Conservation (phyloP, 2,329 filamentous ascomycete species). For the Talaromyces amestolkiae region DNA sequence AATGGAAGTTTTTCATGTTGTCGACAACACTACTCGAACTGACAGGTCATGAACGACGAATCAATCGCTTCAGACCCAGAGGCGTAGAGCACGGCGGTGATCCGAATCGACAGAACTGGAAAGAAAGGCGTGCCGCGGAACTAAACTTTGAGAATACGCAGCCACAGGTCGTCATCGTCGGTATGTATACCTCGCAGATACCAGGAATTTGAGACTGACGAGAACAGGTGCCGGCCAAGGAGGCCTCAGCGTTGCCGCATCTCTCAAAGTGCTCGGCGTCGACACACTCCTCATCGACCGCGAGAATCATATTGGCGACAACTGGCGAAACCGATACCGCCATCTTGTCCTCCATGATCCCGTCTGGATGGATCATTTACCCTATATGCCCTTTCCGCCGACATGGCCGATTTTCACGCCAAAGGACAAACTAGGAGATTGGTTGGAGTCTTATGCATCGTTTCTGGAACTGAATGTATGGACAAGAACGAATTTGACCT, state of each 20-base stretch:
- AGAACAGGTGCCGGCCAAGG: constrained; percentile 57
- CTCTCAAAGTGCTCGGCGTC: constrained; percentile 59
- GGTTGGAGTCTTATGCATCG: constrained; percentile 64
- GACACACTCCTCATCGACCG: constrained; percentile 58
- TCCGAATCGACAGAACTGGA: constrained; percentile 58
- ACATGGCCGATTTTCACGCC: constrained; percentile 69
- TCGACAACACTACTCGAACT: constrained; percentile 60
- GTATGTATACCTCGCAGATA: constrained; percentile 39
- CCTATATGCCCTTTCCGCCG: constrained; percentile 63
- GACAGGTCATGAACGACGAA: constrained; percentile 53
- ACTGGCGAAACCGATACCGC: constrained; percentile 62
- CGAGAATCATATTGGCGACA: constrained; percentile 60
- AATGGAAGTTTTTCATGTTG: constrained; percentile 64
- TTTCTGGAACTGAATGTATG: constrained; percentile 68
- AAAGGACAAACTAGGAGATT: constrained; percentile 69
- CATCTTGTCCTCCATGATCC: constrained; percentile 68
- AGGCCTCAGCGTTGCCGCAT: constrained; percentile 57
- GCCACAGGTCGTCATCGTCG: constrained; percentile 61
- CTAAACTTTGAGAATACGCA: constrained; percentile 52
- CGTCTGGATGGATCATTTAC: constrained; percentile 56
- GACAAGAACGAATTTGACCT: constrained; percentile 53
- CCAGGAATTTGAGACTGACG: not conserved
- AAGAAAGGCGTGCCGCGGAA: constrained; percentile 52
- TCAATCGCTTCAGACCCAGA: constrained; percentile 48
- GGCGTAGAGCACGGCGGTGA: constrained; percentile 59